Base-by-base conservation (phyloP, 768 basidiomycete species). In the Xerocomellus chrysenteron region DNA sequence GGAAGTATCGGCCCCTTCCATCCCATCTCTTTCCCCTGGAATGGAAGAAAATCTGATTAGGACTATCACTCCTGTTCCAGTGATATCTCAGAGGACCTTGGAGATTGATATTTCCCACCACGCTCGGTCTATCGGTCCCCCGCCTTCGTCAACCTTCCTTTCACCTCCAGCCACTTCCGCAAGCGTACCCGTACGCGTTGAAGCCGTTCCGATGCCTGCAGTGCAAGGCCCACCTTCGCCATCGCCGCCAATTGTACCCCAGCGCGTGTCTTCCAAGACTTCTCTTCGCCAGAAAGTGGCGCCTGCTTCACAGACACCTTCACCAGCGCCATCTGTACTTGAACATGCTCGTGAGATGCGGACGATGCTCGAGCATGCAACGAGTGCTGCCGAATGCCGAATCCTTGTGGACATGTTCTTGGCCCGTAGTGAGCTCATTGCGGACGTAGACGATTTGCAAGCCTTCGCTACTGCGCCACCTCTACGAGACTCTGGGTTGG, bases 321-420 rank as follows among this genome's bases (percentile, higher is more conserved):
- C 57, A 40, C 68, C 56, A 42, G 69, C 54, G 28, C 70, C 36
- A 17, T 60, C 72, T 39, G 56, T 83, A 21, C 61, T 78, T 39
- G 75, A 78, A 40, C 68, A 85, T 54, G 80, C 86, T 26, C 74
- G 77, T 12, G 86, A 92, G 49, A 81, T 96, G 74, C 85, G 88
- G 33, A 77, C 78, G 19, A 76, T 90, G 54, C 72, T 95, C 17
- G 71, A 80, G 10, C 81, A 75, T 48, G 92, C 93, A 14, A 87
- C 87, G 2, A 84, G 80, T 42, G 88, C 82, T 45, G 85, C 87
- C 57, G 94, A 96, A 75, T 94, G 92, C 67, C 88, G 90, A 49
- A 76, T 94, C 42, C 84, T 95, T 54, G 78, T 93, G 30, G 87
- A 92, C 59, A 89, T 92, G 77, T 88, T 90, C 74, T 75, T 96